Percentiles rank a stretch among this genome's conserved stretches.
Evolutionary conservation across 192 early-diverging fungal genomes (phyloP).

Genomic region (Coemansia sp.): DNA sequence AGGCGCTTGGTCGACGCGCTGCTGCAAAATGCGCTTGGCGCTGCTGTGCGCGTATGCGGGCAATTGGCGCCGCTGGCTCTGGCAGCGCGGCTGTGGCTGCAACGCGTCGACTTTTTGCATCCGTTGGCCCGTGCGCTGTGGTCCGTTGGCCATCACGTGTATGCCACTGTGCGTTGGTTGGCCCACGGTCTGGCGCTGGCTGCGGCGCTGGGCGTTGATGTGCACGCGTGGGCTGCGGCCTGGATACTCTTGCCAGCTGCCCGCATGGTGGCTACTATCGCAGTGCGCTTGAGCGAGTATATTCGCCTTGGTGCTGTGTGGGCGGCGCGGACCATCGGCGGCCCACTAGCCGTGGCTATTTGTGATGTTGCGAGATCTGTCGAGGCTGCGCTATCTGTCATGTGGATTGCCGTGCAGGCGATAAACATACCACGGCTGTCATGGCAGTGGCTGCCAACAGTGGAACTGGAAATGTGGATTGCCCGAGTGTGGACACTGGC

Average conservation of each 20-base stretch:
- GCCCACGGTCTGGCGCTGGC: not conserved
- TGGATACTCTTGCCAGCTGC: not conserved
- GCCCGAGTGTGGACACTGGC: not conserved
- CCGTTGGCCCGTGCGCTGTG: not conserved
- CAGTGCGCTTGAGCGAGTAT: not conserved
- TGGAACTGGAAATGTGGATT: not conserved
- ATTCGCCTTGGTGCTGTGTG: not conserved
- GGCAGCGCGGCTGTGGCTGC: constrained; percentile 3
- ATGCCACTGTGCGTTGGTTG: not conserved
- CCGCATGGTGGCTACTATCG: not conserved
- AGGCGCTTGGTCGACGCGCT: constrained; percentile 13
- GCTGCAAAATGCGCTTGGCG: not conserved
- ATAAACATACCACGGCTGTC: not conserved
- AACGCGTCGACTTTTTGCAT: not conserved
- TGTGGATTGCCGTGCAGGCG: not conserved
- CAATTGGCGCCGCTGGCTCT: not conserved
- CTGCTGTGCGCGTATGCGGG: not conserved
- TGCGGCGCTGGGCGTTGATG: not conserved
- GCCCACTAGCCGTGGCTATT: not conserved
- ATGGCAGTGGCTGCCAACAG: not conserved
- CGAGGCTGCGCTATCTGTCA: not conserved
- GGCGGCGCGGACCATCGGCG: not conserved
- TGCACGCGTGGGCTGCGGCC: not conserved
- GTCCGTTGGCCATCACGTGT: not conserved
- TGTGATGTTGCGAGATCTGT: not conserved